Evolutionary conservation across 23 red algal species (phyloP).

Genomic region (Agarophyton chilense): DNA sequence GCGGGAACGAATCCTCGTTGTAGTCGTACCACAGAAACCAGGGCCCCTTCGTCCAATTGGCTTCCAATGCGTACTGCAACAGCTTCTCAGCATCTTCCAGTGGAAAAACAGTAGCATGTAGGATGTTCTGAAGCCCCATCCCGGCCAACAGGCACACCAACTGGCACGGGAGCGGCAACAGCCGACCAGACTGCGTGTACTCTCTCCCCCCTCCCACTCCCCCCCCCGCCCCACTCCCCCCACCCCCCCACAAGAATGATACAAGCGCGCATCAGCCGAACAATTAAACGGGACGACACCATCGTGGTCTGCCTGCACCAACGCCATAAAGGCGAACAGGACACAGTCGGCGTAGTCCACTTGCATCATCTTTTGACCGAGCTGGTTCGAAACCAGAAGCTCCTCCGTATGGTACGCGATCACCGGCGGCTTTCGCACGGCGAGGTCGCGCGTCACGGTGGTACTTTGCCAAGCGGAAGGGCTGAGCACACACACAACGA

Average conservation of each 20-base stretch:
- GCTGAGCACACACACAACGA: no score
- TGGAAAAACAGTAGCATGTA: background rate
- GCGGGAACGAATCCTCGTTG: background rate
- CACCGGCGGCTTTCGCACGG: background rate
- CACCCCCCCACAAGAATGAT: no score
- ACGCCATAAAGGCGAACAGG: background rate
- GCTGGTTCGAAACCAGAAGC: background rate
- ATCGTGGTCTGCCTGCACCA: background rate
- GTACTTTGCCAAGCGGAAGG: background rate
- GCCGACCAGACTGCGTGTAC: background rate
- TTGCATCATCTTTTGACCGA: background rate
- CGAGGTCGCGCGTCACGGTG: background rate
- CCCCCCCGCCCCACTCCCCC: no score
- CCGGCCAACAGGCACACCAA: background rate
- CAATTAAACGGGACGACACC: background rate
- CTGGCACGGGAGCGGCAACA: background rate
- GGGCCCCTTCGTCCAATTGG: background rate
- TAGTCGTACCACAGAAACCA: constrained; percentile 25
- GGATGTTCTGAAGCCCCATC: constrained; percentile 14
- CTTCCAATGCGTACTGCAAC: background rate
- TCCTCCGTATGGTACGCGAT: background rate
- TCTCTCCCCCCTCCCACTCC: no score
- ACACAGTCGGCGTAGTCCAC: background rate
- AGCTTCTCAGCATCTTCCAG: background rate
- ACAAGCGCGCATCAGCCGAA: background rate